Conservation (phyloP, 1,139 yeast species). For the Sugiyamaella pinicola region DNA sequence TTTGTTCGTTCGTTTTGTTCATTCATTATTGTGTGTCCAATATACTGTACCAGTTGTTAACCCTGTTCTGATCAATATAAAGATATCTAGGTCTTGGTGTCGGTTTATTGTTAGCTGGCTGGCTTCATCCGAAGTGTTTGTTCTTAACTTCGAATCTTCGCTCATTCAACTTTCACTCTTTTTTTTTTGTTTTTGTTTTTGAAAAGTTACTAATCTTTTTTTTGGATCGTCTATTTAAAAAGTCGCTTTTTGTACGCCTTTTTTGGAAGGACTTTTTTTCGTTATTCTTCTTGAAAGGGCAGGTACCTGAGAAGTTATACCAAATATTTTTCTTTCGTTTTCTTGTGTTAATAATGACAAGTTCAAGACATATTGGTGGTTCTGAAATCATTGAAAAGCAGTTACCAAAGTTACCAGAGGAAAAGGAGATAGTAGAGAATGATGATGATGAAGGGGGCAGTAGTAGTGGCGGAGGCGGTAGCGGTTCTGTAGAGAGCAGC, state of each 20-base stretch:
- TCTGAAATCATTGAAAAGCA: constrained; percentile 14
- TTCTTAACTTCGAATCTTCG: not conserved
- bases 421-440: constrained; percentile 3
- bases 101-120: not conserved
- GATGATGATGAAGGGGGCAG: not conserved
- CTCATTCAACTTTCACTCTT: not conserved
- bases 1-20: no score
- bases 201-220: not conserved
- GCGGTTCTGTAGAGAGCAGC: not conserved
- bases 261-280: no score
- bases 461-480: not conserved
- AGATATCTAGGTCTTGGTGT: not conserved
- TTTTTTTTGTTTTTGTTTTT: not conserved
- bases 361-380: constrained; percentile 3
- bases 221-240: not conserved
- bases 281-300: not conserved
- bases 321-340: not conserved
- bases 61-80: no score
- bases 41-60: no score
- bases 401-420: constrained; percentile 12
- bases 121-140: no score
- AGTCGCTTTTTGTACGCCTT: no score
- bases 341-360: not conserved
- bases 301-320: not conserved
- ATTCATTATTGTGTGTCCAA: no score